Conservation (phyloP, 2,329 filamentous ascomycete genomes). For the Lizonia empirigonia region DNA sequence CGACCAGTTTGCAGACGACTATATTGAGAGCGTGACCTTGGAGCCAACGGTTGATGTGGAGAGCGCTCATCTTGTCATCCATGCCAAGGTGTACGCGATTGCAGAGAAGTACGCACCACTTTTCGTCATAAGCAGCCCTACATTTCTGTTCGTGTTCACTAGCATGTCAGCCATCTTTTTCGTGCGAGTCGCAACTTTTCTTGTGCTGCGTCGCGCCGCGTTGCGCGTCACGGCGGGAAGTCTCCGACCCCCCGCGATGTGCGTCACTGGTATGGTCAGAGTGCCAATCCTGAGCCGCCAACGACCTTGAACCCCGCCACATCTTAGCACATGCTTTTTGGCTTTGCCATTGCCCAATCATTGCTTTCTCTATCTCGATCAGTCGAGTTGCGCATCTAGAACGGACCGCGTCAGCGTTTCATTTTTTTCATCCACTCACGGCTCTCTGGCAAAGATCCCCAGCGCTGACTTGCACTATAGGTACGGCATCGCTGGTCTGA, state of each 20-base stretch:
- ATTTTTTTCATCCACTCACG: conserved; percentile 15
- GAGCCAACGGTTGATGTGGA: conserved; percentile 47
- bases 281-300: conserved; percentile 25
- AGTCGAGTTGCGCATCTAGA: conserved; percentile 17
- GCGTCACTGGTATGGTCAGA: conserved; percentile 30
- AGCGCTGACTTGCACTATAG: conserved; percentile 38
- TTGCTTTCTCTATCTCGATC: conserved; percentile 6
- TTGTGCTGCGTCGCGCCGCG: conserved; percentile 24
- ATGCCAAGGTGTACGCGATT: conserved; percentile 57
- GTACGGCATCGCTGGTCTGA: conserved; percentile 56
- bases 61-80: conserved; percentile 52
- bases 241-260: conserved; percentile 38
- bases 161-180: conserved; percentile 17
- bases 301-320: conserved; percentile 5
- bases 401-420: conserved; percentile 30
- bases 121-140: conserved; percentile 19
- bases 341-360: conserved; percentile 23
- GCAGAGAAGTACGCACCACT: conserved; percentile 53
- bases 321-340: conserved; percentile 5
- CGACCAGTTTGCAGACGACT: conserved; percentile 44
- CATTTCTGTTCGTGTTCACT: conserved; percentile 22
- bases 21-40: conserved; percentile 32
- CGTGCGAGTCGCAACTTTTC: conserved; percentile 12
- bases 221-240: conserved; percentile 27
- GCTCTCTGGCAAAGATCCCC: neutral